Evolutionary conservation across 345 rosid species (phyloP).

Genomic region (Chamaenerion angustifolium): DNA sequence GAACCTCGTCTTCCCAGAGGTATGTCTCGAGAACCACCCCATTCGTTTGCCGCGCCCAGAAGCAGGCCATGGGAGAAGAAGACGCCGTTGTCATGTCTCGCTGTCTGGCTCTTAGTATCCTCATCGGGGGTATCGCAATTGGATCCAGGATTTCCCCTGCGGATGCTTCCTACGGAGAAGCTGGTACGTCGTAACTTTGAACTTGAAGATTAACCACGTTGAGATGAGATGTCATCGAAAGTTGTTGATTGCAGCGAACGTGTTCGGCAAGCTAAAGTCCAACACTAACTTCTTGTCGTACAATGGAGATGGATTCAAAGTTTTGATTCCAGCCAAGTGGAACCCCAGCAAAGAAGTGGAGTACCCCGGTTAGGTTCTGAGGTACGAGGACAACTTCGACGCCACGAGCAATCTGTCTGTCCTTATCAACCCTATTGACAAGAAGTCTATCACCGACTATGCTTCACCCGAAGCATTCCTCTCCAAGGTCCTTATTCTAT

Average conservation of each 20-base stretch:
- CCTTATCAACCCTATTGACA: conserved; percentile 69
- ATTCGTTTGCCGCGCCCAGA: conserved; percentile 63
- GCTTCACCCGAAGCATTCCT: conserved; percentile 65
- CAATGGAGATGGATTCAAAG: conserved; percentile 63
- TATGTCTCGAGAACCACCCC: conserved; percentile 31
- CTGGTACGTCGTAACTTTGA: conserved; percentile 27
- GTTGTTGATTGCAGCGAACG: conserved; percentile 45
- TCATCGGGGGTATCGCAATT: conserved; percentile 70
- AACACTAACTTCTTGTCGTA: conserved; percentile 66
- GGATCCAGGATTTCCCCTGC: conserved; percentile 87
- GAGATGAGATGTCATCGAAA: not conserved
- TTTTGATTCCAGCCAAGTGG: conserved; percentile 76
- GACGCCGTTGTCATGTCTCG: conserved; percentile 34
- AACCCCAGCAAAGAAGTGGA: conserved; percentile 85
- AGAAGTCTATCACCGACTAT: conserved; percentile 70
- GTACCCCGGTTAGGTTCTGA: conserved; percentile 80
- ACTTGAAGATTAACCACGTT: not conserved
- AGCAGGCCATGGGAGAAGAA: conserved; percentile 21
- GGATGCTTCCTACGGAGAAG: conserved; percentile 92
- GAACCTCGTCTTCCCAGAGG: conserved; percentile 28
- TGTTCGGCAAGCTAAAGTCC: conserved; percentile 81
- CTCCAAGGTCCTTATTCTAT: conserved; percentile 1
- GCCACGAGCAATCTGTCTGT: conserved; percentile 43
- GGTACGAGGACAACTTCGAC: conserved; percentile 89
- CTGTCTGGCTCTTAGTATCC: conserved; percentile 66